A percentile compares a stretch with the other conserved stretches of the same genome.
Conservation (phyloP, 2,329 filamentous ascomycete species). For the Pseudocercospora vitis region DNA sequence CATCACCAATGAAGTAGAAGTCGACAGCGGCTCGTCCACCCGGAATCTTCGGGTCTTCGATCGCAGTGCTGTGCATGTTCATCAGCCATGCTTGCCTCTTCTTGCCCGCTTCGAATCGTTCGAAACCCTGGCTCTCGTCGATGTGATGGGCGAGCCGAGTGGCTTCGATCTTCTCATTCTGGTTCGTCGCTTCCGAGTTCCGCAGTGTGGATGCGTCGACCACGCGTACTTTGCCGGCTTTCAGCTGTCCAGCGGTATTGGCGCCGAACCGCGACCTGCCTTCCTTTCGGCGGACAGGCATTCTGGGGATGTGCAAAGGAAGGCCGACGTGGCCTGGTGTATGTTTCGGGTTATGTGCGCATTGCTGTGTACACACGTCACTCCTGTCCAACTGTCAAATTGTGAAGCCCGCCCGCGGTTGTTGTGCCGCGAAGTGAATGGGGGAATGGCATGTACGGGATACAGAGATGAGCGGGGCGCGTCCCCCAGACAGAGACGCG, state of each 20-base stretch:
- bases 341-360: not conserved
- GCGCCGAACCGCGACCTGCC: slow-evolving; percentile 43
- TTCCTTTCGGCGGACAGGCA: slow-evolving; percentile 47
- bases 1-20: slow-evolving; percentile 94
- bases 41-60: slow-evolving; percentile 79
- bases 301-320: slow-evolving; percentile 30
- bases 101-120: slow-evolving; percentile 83
- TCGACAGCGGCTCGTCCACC: slow-evolving; percentile 88
- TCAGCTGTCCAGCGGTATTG: slow-evolving; percentile 34
- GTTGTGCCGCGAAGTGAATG: no score
- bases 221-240: slow-evolving; percentile 51
- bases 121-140: slow-evolving; percentile 93
- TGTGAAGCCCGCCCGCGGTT: no score
- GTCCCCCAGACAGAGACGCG: slow-evolving; percentile 1
- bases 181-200: slow-evolving; percentile 79
- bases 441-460: no score
- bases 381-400: not conserved
- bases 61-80: slow-evolving; percentile 85
- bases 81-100: slow-evolving; percentile 89
- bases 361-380: slow-evolving; percentile 5
- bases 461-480: not conserved
- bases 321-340: not conserved
- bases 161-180: slow-evolving; percentile 89
- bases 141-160: slow-evolving; percentile 80
- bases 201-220: slow-evolving; percentile 74